phyloP scores from a whole-genome alignment of 176 grass and related monocot genomes.

The Luzula sylvatica region DNA sequence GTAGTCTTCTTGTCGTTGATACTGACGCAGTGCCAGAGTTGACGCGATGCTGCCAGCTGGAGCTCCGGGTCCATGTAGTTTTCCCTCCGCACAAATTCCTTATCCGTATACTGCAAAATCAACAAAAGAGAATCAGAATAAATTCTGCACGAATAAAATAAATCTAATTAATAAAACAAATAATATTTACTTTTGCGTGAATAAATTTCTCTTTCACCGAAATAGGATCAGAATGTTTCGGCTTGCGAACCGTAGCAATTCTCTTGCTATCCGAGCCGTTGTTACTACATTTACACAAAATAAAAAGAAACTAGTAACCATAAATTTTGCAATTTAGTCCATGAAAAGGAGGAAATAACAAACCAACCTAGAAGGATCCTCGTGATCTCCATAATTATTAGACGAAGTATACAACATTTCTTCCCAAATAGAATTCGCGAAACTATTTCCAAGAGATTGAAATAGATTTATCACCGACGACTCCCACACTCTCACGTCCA shows the following conservation, averaged over 20 bases:
- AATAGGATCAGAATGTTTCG: slow-evolving; percentile 78
- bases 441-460: slow-evolving; percentile 85
- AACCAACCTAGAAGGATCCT: slow-evolving; percentile 55
- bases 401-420: slow-evolving; percentile 44
- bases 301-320: background rate
- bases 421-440: slow-evolving; percentile 92
- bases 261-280: slow-evolving; percentile 38
- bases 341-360: background rate
- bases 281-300: slow-evolving; percentile 13
- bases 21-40: slow-evolving; percentile 78
- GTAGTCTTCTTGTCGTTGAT: slow-evolving; percentile 71
- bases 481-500: slow-evolving; percentile 98
- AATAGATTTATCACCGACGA: slow-evolving; percentile 94
- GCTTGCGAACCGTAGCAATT: slow-evolving; percentile 39
- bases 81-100: slow-evolving; percentile 49
- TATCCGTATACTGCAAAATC: slow-evolving; percentile 95
- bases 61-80: slow-evolving; percentile 25
- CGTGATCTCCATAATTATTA: slow-evolving; percentile 28
- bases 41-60: slow-evolving; percentile 35
- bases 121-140: slow-evolving; percentile 12
- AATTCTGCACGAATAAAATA: background rate
- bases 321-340: no score
- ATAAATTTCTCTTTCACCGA: slow-evolving; percentile 97
- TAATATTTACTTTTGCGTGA: slow-evolving; percentile 77
- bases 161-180: background rate